These are phyloP conservation scores for Thielaviopsis populi DNA, from an alignment of 2,329 filamentous ascomycete species.

Conservation along the genomic window DNA sequence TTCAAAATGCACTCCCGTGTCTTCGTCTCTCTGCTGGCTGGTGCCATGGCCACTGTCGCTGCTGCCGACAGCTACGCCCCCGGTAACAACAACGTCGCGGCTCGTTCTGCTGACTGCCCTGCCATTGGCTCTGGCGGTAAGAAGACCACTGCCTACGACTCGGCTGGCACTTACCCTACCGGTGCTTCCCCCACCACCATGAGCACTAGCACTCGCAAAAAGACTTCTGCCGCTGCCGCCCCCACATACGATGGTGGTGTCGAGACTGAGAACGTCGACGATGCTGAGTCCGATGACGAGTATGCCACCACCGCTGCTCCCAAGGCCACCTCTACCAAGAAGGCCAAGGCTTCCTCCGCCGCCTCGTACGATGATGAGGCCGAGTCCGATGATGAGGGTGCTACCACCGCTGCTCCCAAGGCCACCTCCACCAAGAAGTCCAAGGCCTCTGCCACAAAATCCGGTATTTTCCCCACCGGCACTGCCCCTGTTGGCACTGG, in stretches of 20 bases:
- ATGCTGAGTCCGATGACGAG: not conserved
- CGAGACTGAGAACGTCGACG: not conserved
- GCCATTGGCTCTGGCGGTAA: slow-evolving; percentile 17
- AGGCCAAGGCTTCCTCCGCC: too few species aligned
- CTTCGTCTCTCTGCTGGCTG: slow-evolving; percentile 11
- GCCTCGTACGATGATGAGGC: not conserved
- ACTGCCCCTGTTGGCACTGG: not conserved
- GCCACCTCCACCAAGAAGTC: slow-evolving; percentile 22
- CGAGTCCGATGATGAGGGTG: not conserved
- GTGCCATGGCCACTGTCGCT: slow-evolving; percentile 11
- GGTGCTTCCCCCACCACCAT: not conserved
- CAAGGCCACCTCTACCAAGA: too few species aligned
- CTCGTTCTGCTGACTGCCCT: slow-evolving; percentile 18
- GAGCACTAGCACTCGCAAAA: not conserved
- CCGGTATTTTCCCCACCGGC: not conserved
- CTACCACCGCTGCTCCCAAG: slow-evolving; percentile 12
- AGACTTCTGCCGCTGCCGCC: not conserved
- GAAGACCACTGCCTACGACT: slow-evolving; percentile 11
- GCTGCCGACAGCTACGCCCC: slow-evolving; percentile 7
- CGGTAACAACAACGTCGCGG: slow-evolving; percentile 19
- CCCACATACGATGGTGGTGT: not conserved
- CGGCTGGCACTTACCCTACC: not conserved
- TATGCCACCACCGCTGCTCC: too few species aligned
- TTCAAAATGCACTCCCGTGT: slow-evolving; percentile 15
- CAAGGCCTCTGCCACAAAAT: slow-evolving; percentile 11